These are phyloP conservation scores for Periconia digitata DNA, from an alignment of 2,329 filamentous ascomycete genomes.

Conservation along the genomic window DNA sequence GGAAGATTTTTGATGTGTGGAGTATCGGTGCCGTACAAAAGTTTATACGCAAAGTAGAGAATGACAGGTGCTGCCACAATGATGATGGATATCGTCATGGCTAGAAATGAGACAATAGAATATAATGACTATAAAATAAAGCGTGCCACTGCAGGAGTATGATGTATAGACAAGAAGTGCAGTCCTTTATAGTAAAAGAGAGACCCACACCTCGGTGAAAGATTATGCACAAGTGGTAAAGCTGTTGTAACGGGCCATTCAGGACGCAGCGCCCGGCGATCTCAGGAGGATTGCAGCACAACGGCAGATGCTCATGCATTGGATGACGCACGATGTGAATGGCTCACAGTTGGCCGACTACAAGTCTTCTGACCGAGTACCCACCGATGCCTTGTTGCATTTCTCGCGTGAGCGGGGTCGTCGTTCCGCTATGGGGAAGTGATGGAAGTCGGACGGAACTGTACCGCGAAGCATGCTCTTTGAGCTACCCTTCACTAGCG, in stretches of 20 bases:
- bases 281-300: background rate
- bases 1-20: constrained; percentile 53
- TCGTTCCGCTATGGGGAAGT: constrained; percentile 5
- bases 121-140: too few species aligned
- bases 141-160: too few species aligned
- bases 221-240: background rate
- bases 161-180: background rate
- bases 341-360: background rate
- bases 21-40: constrained; percentile 50
- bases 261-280: background rate
- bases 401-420: constrained; percentile 1
- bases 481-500: constrained; percentile 11
- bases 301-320: background rate
- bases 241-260: background rate
- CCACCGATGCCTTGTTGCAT: background rate
- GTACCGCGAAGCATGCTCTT: constrained; percentile 9
- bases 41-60: constrained; percentile 42
- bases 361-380: background rate
- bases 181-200: background rate
- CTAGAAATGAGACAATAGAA: background rate
- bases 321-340: background rate
- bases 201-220: background rate
- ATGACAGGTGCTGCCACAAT: constrained; percentile 46
- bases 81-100: constrained; percentile 45
- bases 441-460: constrained; percentile 16